Evolutionary conservation across 2,329 filamentous ascomycete genomes (phyloP).

Genomic region (Cercospora sp.): DNA sequence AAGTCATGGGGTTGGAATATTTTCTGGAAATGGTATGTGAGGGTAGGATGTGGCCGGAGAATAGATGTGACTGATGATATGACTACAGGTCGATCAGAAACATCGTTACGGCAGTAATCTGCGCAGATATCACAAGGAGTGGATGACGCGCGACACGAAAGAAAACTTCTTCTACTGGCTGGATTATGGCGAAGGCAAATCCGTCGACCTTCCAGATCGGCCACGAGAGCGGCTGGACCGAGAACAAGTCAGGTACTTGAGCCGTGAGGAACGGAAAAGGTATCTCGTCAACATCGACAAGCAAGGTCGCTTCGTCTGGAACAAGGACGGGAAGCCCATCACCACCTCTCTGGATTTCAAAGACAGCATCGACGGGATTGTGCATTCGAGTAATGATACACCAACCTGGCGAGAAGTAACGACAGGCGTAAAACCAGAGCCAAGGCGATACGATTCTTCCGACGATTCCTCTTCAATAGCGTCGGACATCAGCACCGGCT

Average conservation of each 20-base stretch:
- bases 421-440: conserved; percentile 36
- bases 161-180: conserved; percentile 97
- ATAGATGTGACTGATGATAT: neutral
- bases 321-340: conserved; percentile 75
- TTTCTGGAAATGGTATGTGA: conserved; percentile 69
- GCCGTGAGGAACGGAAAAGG: conserved; percentile 74
- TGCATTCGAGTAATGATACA: conserved; percentile 47
- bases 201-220: conserved; percentile 69
- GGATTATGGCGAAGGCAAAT: conserved; percentile 74
- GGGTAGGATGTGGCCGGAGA: neutral
- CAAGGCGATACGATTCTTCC: conserved; percentile 12
- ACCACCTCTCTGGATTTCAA: conserved; percentile 74
- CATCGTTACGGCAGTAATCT: conserved; percentile 86
- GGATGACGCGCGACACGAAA: conserved; percentile 73
- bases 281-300: conserved; percentile 77
- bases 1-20: conserved; percentile 82
- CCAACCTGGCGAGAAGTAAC: conserved; percentile 45
- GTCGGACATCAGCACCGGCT: conserved; percentile 49
- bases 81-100: conserved; percentile 54
- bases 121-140: conserved; percentile 77
- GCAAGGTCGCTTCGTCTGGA: conserved; percentile 79
- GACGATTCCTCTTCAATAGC: conserved; percentile 35
- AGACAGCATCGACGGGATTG: conserved; percentile 71
- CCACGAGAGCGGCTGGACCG: conserved; percentile 72
- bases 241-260: conserved; percentile 81